Evolutionary conservation across 371 early-diverging fungal genomes (phyloP).

Genomic region (Dentiscutata heterogama): DNA sequence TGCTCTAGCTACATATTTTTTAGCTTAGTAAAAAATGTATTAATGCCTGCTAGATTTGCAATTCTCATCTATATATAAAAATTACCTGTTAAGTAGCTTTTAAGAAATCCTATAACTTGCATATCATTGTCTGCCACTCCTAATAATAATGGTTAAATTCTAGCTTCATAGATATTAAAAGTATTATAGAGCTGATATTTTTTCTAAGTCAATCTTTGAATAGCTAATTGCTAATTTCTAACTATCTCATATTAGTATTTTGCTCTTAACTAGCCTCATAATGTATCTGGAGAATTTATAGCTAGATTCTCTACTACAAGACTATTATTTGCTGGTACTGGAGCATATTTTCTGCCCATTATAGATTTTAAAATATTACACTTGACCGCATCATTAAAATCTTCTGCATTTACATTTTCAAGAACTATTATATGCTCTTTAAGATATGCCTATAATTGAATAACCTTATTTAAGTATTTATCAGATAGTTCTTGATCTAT

Average conservation of each 20-base stretch:
- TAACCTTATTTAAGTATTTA: conserved; percentile 32
- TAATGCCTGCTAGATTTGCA: conserved; percentile 13
- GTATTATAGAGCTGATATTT: conserved; percentile 33
- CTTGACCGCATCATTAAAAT: conserved; percentile 36
- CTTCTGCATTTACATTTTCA: conserved; percentile 25
- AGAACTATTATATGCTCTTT: conserved; percentile 23
- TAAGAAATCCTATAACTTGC: conserved; percentile 25
- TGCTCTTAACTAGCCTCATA: not conserved
- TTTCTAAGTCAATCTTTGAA: conserved; percentile 12
- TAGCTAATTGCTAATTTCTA: conserved; percentile 14
- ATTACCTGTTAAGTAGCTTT: not conserved
- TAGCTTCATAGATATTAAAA: conserved; percentile 28
- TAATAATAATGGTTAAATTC: conserved; percentile 18
- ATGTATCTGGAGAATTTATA: conserved; percentile 33
- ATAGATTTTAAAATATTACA: conserved; percentile 29
- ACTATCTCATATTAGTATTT: conserved; percentile 29
- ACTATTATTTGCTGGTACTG: conserved; percentile 28
- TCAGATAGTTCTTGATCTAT: conserved; percentile 18
- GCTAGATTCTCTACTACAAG: conserved; percentile 1
- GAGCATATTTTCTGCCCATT: conserved; percentile 10
- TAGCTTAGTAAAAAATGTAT: conserved; percentile 7
- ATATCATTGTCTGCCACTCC: conserved; percentile 25
- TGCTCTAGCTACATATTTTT: conserved; percentile 12
- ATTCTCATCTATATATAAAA: not conserved
- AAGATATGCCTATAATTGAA: not conserved